phyloP scores from a whole-genome alignment of 2,329 filamentous ascomycete genomes.

The Hypoxylon sp. region DNA sequence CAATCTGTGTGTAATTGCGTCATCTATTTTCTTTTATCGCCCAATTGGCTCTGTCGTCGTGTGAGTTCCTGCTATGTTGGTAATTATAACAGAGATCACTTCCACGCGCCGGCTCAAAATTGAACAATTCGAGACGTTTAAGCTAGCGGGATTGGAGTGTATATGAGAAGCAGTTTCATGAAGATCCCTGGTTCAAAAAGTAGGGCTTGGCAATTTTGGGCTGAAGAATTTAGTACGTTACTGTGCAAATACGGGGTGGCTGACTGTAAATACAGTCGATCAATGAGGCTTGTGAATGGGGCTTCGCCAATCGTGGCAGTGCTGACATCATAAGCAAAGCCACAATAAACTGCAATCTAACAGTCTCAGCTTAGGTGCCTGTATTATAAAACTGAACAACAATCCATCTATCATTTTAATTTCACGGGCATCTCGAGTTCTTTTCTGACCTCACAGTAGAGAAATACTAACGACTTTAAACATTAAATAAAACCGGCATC shows the following conservation, averaged over 20 bases:
- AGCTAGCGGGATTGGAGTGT: too few species aligned
- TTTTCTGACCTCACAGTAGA: background rate
- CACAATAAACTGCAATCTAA: background rate
- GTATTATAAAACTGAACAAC: slow-evolving; percentile 6
- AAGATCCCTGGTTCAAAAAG: too few species aligned
- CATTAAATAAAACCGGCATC: background rate
- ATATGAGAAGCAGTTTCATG: too few species aligned
- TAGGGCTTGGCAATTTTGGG: background rate
- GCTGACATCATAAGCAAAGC: background rate
- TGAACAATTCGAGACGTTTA: too few species aligned
- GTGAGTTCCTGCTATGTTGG: too few species aligned
- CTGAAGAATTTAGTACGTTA: background rate
- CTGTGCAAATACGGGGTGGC: background rate
- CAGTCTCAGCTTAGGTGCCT: background rate
- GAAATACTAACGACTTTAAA: background rate
- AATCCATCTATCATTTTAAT: background rate
- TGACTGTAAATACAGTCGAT: slow-evolving; percentile 8
- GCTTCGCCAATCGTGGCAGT: slow-evolving; percentile 6
- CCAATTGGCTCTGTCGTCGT: too few species aligned
- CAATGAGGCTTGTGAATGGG: background rate
- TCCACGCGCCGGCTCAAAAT: too few species aligned
- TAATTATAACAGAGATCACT: too few species aligned
- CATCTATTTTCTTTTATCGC: too few species aligned
- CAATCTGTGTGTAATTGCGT: too few species aligned
- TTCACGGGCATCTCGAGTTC: background rate